Conservation (phyloP, 306 rosid genomes). For the Begonia loranthoides region DNA sequence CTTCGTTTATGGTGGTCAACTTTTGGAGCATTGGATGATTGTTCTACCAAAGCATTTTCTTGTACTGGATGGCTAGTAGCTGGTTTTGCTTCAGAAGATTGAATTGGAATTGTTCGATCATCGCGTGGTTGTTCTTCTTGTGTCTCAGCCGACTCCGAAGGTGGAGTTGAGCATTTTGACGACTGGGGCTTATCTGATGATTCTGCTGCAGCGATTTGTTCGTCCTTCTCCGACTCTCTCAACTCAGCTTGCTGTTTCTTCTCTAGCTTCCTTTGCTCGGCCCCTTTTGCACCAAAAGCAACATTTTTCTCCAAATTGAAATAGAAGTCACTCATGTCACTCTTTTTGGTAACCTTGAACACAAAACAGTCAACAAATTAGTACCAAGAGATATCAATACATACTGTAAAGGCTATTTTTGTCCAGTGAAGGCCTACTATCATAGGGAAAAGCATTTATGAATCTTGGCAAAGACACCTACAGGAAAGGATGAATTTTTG, state of each 20-base stretch:
- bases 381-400: slow-evolving; percentile 5
- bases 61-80: slow-evolving; percentile 2
- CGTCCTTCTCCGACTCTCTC: slow-evolving; percentile 10
- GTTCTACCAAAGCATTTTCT: slow-evolving; percentile 19
- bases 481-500: no score
- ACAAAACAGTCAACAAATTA: slow-evolving; percentile 1
- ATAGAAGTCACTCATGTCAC: slow-evolving; percentile 74
- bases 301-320: slow-evolving; percentile 61
- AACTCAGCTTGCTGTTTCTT: slow-evolving; percentile 15
- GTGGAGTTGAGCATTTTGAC: slow-evolving; percentile 11
- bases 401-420: not conserved
- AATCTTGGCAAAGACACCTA: no score
- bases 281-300: slow-evolving; percentile 57
- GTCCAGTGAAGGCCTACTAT: no score
- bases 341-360: slow-evolving; percentile 74
- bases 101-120: slow-evolving; percentile 15
- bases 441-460: no score
- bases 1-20: slow-evolving; percentile 56
- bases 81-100: slow-evolving; percentile 18
- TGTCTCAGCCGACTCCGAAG: slow-evolving; percentile 15
- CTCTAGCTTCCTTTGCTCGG: slow-evolving; percentile 23
- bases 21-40: slow-evolving; percentile 21
- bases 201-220: slow-evolving; percentile 10
- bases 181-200: slow-evolving; percentile 14
- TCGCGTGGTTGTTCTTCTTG: slow-evolving; percentile 21